Percentiles rank a stretch among this genome's conserved stretches.
Conservation (phyloP, 148 eudicot genomes). For the Camellia sinensis region DNA sequence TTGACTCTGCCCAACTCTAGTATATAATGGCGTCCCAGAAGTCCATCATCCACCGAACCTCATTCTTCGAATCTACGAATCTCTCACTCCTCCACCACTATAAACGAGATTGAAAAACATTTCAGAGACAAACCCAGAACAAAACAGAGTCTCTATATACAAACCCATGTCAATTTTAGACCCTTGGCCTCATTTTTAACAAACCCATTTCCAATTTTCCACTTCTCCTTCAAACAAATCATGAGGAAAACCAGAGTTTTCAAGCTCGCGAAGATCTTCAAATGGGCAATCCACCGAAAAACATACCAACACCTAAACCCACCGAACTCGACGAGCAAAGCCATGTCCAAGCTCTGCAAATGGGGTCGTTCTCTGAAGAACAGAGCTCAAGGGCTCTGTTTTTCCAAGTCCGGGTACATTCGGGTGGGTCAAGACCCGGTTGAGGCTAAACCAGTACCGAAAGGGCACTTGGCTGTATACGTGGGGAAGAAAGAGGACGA, state of each 20-base stretch:
- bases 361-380: conserved; percentile 38
- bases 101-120: background rate
- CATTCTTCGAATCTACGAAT: too few relatives aligned
- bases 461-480: conserved; percentile 51
- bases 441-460: conserved; percentile 28
- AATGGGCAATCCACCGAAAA: conserved; percentile 28
- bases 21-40: too few relatives aligned
- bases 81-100: too few relatives aligned
- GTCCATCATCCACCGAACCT: too few relatives aligned
- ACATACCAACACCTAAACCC: conserved; percentile 15
- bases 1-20: too few relatives aligned
- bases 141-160: background rate
- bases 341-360: conserved; percentile 33
- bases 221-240: background rate
- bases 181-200: background rate
- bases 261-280: conserved; percentile 46
- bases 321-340: conserved; percentile 11
- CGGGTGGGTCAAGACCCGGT: conserved; percentile 25
- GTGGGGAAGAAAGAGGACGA: conserved; percentile 42
- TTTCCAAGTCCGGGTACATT: conserved; percentile 22
- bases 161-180: background rate
- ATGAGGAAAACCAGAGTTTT: conserved; percentile 41
- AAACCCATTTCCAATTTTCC: background rate
- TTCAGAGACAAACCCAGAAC: background rate
- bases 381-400: conserved; percentile 22